Base-by-base conservation (phyloP, 2,329 filamentous ascomycete genomes). In the Fusarium burgessii region DNA sequence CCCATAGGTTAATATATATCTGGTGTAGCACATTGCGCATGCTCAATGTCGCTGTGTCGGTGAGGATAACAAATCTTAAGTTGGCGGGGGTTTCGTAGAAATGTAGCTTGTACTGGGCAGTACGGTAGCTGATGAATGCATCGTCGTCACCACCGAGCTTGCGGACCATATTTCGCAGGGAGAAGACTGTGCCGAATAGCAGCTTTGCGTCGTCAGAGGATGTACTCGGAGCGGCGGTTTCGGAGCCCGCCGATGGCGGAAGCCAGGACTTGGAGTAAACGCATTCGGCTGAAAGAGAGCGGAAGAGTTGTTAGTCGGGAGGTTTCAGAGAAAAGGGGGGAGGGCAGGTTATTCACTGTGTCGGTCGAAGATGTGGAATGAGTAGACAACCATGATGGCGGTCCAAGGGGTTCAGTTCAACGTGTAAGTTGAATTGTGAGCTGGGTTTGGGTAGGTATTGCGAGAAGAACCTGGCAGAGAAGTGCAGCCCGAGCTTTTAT, bases 11-110 rank as follows among this genome's bases (percentile, higher is more conserved):
- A 63, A 98, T 97, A 81, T 98, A 99, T 70, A 99, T 98, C 86
- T 99, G 96, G 80, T 99, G 95, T 77, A 99, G 83, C 25, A 97
- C 95, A 76, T 97, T 94, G 46, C 95, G 90, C 90, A 99, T 95
- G 82, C 94, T 98, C 73, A 92, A 89, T 62, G 93, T 93, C 73
- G 90, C 92, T 40, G 93, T 93, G 82, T 98, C 96, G 27, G 96
- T 98, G 78, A 98, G 87, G 91, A 99, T 93, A 78, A 98, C 94
- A 79, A 98, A 97, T 79, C 97, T 97, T 82, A 97, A 91, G 80
- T 93, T 97, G 56, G 94, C 96, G 2, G 95, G 94, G 15, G 96
- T 98, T 86, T 99, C 96, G 87, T 98, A 99, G 85, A 97, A 99
- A 84, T 99, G 96, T 76, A 99, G 89, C 84, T 98, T 98, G 87